Base-by-base conservation (phyloP, 768 basidiomycete genomes). In the Pulveroboletus ravenelii region DNA sequence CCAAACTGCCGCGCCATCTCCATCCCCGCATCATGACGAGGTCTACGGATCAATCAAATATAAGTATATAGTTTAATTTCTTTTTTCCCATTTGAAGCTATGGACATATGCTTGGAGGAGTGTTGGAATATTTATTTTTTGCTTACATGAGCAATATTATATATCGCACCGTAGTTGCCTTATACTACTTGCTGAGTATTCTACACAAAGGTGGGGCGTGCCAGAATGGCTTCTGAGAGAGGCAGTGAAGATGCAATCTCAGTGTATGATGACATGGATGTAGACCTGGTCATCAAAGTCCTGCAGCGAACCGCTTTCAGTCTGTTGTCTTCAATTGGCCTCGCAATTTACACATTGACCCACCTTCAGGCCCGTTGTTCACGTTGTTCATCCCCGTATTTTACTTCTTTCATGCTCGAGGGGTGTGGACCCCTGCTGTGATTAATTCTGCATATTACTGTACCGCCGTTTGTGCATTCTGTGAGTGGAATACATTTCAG, bases 281-380 rank as follows among this genome's bases (percentile, higher is more conserved):
- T 92, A 34, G 91, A 93, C 68, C 71, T 89, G 49, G 66, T 92
- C 45, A 70, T 89, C 57, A 90, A 89, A 70, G 89, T 93, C 47
- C 72, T 93, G 48, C 70, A 75, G 41, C 79, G 87, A 62, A 94
- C 93, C 1, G 73, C 74, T 25, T 89, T 94, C 74, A 90, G 91
- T 87, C 52, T 66, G 85, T 68, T 35, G n/a, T 32, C 36, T 41
- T 39, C 18, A 40, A 36, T 50, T 23, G 29, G 12, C 25, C 18
- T 25, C 10, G 10, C 6, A 30, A 31, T 53, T n/a, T 41, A 41
- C 10, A 10, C 37, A 34, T 30, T 58, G 18, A 52, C 52, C 18
- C 44, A 50, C 31, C 29, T 39, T 35, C 59, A 91, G 89, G 88
- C 56, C 91, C 93, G 15, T 87, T 91, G 74, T 94, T 95, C 71